These are phyloP conservation scores for Syzygium syzygioides DNA, from an alignment of 441 rosid genomes.

Conservation along the genomic window DNA sequence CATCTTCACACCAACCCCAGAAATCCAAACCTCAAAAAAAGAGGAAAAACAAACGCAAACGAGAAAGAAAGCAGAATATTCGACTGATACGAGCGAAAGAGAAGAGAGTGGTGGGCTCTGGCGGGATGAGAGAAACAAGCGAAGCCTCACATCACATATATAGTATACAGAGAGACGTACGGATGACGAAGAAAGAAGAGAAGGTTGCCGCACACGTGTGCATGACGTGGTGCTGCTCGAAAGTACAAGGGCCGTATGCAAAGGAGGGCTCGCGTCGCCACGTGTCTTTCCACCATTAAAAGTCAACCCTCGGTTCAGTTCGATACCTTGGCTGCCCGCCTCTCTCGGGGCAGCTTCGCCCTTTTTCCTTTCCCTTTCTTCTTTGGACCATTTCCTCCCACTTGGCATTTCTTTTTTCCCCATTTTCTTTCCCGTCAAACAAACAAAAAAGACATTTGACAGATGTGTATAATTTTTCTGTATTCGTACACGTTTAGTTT, in stretches of 20 bases:
- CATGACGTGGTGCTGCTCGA: neutral
- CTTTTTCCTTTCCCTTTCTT: no score
- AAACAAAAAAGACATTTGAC: neutral
- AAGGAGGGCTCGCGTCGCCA: neutral
- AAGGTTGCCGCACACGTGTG: neutral
- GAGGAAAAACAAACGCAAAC: slow-evolving; percentile 18
- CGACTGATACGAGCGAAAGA: neutral
- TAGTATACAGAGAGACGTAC: neutral
- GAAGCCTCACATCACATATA: neutral
- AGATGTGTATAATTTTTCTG: neutral
- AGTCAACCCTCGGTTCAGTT: neutral
- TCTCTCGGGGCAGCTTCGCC: neutral
- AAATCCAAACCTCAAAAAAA: slow-evolving; percentile 18
- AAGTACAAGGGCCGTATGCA: neutral
- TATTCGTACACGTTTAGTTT: neutral
- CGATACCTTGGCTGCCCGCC: neutral
- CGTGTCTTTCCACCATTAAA: neutral
- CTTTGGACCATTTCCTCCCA: neutral
- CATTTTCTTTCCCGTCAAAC: neutral
- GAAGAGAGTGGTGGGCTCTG: neutral
- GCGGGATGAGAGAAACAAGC: neutral
- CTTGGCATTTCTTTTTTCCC: neutral
- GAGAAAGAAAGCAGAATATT: neutral
- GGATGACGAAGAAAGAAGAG: neutral
- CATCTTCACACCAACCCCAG: slow-evolving; percentile 7